Evolutionary conservation across 306 rosid species (phyloP), one percentile per base, ranked within the genome.

Genomic region (Crotalaria pallida): DNA sequence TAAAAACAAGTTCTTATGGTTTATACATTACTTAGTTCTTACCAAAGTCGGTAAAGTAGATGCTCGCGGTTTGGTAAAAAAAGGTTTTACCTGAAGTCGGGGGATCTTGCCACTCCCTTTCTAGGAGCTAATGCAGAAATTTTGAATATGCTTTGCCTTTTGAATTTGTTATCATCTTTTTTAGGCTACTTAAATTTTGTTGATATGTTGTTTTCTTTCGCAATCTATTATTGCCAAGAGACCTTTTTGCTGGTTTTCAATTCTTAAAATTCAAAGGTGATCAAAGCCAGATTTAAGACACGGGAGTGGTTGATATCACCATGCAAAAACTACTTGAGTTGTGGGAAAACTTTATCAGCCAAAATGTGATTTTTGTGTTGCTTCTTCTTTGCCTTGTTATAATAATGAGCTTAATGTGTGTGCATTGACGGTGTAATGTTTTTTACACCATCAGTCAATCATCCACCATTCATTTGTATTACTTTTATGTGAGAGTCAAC

Each of bases 381-480:
- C 62, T 57, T 18, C 23, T 63, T 44, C 72, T 70, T 70, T 26
- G 67, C 56, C 56, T 11, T 69, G 24, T 70, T 24, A 41, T 17
- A 43, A 43, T 66, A n/a, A n/a, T n/a, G n/a, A n/a, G n/a, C n/a
- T n/a, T n/a, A n/a, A n/a, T n/a, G n/a, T n/a, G n/a, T n/a, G n/a
- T n/a, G n/a, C n/a, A n/a, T n/a, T n/a, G n/a, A n/a, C n/a, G n/a
- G n/a, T n/a, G n/a, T n/a, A n/a, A n/a, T n/a, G n/a, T n/a, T n/a
- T n/a, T n/a, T n/a, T n/a, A n/a, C n/a, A n/a, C n/a, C n/a, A n/a
- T n/a, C n/a, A n/a, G n/a, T n/a, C n/a, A n/a, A n/a, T n/a, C n/a
- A n/a, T n/a, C n/a, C n/a, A n/a, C n/a, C n/a, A n/a, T n/a, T n/a
- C n/a, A n/a, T n/a, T n/a, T n/a, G n/a, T n/a, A n/a, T n/a, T n/a